Evolutionary conservation across 306 rosid genomes (phyloP), one percentile per base, ranked within the genome.

Genomic region (Ormosia emarginata): DNA sequence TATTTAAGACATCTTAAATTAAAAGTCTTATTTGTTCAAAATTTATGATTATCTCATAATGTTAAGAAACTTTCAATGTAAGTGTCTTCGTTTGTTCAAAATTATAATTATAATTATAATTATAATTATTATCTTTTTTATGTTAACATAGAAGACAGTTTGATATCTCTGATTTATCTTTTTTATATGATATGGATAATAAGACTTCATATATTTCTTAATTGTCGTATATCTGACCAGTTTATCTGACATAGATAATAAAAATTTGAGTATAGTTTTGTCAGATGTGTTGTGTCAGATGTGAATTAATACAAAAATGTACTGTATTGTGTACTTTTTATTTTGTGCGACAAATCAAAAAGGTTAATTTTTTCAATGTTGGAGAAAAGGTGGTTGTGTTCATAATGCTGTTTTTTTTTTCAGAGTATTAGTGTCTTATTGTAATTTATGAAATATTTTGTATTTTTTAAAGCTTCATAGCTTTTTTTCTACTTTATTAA

Each of bases 121-220:
- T n/a, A n/a, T n/a, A n/a, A n/a, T n/a, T n/a, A n/a, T n/a, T 32
- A 36, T 71, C 4, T 1, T 12, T 40, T 59, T 18, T 3, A 14
- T 1, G 0, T 0, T 14, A 5, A 73, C 6, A 29, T 0, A 0
- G 0, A 0, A 0, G 0, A 12, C 0, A 11, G 0, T 8, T 0
- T 0, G 1, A 5, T 2, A 13, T 12, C 2, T 9, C 0, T 39
- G 2, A 74, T 14, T 63, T 75, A 32, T 39, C 29, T n/a, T 3
- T 0, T 10, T 0, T 24, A 3, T 6, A 0, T 4, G 2, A 34
- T 0, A 8, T 8, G 39, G 3, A 32, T 34, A 0, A 66, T 56
- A 46, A 9, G 39, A 12, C 0, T 72, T 33, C 0, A 41, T 0
- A 32, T 46, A 6, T 57, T 3, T 36, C 3, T 50, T 4, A 1